Evolutionary conservation across 208 protist genomes (phyloP), one percentile per base, ranked within the genome.

Genomic region (Leishmania mexicana): DNA sequence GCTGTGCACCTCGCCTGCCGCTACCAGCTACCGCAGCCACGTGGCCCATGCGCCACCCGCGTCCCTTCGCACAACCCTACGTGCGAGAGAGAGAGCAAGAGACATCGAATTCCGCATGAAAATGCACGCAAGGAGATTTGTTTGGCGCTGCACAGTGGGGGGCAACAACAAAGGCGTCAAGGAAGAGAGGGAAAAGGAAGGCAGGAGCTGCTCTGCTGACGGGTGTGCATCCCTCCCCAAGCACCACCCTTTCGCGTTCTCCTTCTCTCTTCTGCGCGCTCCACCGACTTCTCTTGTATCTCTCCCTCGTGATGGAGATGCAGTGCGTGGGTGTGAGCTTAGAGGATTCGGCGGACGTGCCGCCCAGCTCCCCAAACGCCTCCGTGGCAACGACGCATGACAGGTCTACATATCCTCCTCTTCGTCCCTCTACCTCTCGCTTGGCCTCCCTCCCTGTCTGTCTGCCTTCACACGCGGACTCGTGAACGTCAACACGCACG

Each of bases 381-480:
- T 62, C 28, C 60, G n/a, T 40, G n/a, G 10, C 60, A 38, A 38
- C n/a, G 31, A 67, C 13, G 60, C 3, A n/a, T 67, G 60, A 38
- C n/a, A 31, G 40, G 60, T 15, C 13, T 38, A 15, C 13, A 38
- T 31, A 24, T n/a, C 57, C 11, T 42, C 31, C 28, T 70, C 64
- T 42, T 76, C 51, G 2, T 6, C 40, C n/a, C 65, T 67, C 71
- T 77, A 60, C n/a, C 64, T 62, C 70, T 71, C 35, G 80, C 65
- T 76, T 53, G 78, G 64, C 75, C n/a, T 28, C 60, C 84, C 65
- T 80, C 38, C 38, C 75, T 86, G 60, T 0, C 80, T 81, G 47
- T 24, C 58, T 64, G 24, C 6, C 65, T 68, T 24, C 68, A 53
- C 42, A 51, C 42, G 51, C 6, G 42, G 2, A 35, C 42, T 51